A percentile compares a stretch with the other conserved stretches of the same genome.
Evolutionary conservation across 495 filamentous ascomycete species (phyloP).

Genomic region (Penicillium alfredii): DNA sequence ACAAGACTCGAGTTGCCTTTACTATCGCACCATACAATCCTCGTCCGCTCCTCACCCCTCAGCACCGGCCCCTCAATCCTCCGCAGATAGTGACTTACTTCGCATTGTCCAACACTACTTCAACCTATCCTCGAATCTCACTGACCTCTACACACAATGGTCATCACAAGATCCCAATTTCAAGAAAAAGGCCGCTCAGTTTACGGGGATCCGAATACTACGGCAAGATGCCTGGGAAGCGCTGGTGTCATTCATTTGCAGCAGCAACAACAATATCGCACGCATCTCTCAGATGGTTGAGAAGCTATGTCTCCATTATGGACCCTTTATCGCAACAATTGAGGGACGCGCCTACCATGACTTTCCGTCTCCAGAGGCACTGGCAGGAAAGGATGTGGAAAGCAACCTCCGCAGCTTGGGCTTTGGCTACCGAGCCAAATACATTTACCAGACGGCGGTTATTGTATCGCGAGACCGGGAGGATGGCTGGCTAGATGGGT

Average conservation of each 20-base stretch:
- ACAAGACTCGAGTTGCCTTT: slow-evolving; percentile 72
- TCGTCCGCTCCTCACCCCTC: too few species aligned
- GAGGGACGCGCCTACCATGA: slow-evolving; percentile 72
- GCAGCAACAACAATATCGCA: slow-evolving; percentile 96
- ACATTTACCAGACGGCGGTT: slow-evolving; percentile 76
- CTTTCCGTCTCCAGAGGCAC: slow-evolving; percentile 69
- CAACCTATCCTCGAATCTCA: slow-evolving; percentile 68
- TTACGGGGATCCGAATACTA: slow-evolving; percentile 89
- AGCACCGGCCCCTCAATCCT: background rate
- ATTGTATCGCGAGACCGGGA: slow-evolving; percentile 62
- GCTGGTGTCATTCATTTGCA: slow-evolving; percentile 91
- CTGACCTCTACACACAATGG: slow-evolving; percentile 80
- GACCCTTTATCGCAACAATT: slow-evolving; percentile 65
- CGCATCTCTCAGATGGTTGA: slow-evolving; percentile 95
- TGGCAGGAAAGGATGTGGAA: slow-evolving; percentile 67
- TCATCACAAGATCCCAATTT: slow-evolving; percentile 82
- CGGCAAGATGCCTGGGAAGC: slow-evolving; percentile 96
- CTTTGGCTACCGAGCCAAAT: slow-evolving; percentile 93
- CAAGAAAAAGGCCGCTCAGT: slow-evolving; percentile 75
- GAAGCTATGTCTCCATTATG: slow-evolving; percentile 84
- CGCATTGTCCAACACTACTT: slow-evolving; percentile 72
- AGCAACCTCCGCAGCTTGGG: slow-evolving; percentile 71
- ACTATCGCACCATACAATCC: slow-evolving; percentile 58
- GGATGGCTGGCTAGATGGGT: slow-evolving; percentile 64
- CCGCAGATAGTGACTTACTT: slow-evolving; percentile 55